phyloP scores from a whole-genome alignment of 75 land plant species.

The Gnetum montanum region DNA sequence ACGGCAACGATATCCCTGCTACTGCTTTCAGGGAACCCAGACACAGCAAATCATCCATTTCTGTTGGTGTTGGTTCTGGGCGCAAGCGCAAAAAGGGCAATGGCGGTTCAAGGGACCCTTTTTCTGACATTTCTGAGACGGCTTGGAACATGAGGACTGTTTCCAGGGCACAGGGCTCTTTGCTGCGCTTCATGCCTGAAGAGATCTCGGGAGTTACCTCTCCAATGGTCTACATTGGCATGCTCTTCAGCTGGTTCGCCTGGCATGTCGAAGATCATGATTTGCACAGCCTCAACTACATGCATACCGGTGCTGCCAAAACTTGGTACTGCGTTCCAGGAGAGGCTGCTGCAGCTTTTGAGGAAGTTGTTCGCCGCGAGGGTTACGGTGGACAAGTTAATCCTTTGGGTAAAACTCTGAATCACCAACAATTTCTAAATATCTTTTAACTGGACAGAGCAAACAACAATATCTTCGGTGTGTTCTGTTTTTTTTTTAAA shows the following conservation, averaged over 20 bases:
- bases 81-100: constrained; percentile 1
- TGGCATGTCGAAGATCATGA: constrained; percentile 99
- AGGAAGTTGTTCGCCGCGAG: constrained; percentile 81
- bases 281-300: constrained; percentile 88
- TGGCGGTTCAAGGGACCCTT: constrained; percentile 6
- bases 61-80: constrained; percentile 1
- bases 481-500: not conserved
- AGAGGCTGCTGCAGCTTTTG: constrained; percentile 88
- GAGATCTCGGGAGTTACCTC: constrained; percentile 99
- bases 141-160: constrained; percentile 90
- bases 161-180: constrained; percentile 73
- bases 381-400: constrained; percentile 84
- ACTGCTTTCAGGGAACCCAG: constrained; percentile 64
- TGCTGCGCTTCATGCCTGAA: constrained; percentile 90
- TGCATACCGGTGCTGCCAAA: constrained; percentile 91
- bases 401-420: constrained; percentile 85
- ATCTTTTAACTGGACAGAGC: too few relatives aligned
- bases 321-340: constrained; percentile 99
- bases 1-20: constrained; percentile 96
- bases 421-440: too few relatives aligned
- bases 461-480: constrained; percentile 4
- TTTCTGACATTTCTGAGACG: constrained; percentile 43
- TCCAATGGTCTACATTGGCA: constrained; percentile 94
- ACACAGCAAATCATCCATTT: not conserved
- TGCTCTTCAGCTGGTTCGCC: constrained; percentile 99